Evolutionary conservation across 1,284 basidiomycete species (phyloP), one percentile per base, ranked within the genome.

Genomic region (Sporisorium reilianum): DNA sequence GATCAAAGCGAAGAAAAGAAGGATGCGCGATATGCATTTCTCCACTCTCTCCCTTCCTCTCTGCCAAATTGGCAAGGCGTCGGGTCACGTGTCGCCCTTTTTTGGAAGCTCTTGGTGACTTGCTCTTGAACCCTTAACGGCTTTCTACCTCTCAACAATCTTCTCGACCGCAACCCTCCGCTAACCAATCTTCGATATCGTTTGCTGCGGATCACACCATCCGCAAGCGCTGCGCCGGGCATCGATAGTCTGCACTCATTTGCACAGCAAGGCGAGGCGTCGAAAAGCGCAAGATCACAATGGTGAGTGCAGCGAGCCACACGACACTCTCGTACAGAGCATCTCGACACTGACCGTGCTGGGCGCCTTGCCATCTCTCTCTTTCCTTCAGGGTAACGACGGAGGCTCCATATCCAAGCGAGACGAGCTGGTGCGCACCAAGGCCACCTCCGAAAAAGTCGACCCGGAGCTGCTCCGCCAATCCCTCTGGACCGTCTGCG

Each of bases 371-470:
- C 45, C 30, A 2, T 38, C 7, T 10, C 6, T 18, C 28, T 44
- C 32, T 18, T 14, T 14, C 20, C 26, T 38, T 20, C 48, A 81
- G 83, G 83, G 83, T 18, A 79, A 79, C 55, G 83, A 84, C 57
- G 83, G 83, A 26, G 83, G 83, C 44, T 76, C 80, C 2, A 84
- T 84, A 51, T 75, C 82, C 30, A 66, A 73, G 42, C 69, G 83
- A 18, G 73, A 78, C 28, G 83, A 84, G 52, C 56, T 84, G 7
- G 83, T 84, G 14, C 75, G 75, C 11, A 79, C 77, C 14, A 77
- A 77, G 56, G 70, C 64, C 3, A 41, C 58, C 2, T 36, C 16
- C 12, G 64, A 68, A 30, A 73, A 71, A 40, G 58, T 64, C 1
- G 80, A 82, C 51, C 68, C 75, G 0, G 77, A 80, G n/a, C 59